These are phyloP conservation scores for Atkinsonella hypoxylon DNA, from an alignment of 2,329 filamentous ascomycete species.

Conservation along the genomic window DNA sequence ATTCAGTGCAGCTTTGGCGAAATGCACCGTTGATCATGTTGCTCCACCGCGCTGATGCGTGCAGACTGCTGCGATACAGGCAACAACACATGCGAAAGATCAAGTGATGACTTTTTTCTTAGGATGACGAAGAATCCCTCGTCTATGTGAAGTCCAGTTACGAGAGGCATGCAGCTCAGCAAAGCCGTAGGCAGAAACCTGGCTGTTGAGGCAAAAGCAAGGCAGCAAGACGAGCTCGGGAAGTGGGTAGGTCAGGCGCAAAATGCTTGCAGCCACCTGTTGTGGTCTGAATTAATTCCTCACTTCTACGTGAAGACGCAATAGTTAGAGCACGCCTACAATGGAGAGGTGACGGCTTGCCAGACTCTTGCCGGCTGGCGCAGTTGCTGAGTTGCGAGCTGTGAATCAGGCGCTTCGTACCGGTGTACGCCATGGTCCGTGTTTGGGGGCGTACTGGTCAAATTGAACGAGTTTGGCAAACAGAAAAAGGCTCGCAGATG, in stretches of 20 bases:
- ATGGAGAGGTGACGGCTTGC: neutral
- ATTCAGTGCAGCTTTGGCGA: neutral
- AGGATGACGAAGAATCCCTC: neutral
- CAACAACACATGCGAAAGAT: neutral
- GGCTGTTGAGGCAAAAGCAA: neutral
- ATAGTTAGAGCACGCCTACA: neutral
- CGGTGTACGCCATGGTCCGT: slow-evolving; percentile 4
- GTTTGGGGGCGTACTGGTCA: slow-evolving; percentile 2
- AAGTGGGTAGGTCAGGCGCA: neutral
- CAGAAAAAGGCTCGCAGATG: neutral
- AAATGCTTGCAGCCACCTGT: neutral
- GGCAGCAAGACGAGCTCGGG: neutral
- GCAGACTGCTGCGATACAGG: neutral
- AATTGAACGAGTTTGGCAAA: slow-evolving; percentile 2
- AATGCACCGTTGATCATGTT: neutral
- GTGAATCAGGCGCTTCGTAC: slow-evolving; percentile 5
- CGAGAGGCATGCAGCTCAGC: neutral
- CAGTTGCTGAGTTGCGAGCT: neutral
- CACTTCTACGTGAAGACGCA: neutral
- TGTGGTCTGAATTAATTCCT: neutral
- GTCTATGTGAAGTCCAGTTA: neutral
- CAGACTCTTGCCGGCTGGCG: slow-evolving; percentile 3
- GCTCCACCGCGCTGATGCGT: neutral
- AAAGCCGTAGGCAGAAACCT: neutral
- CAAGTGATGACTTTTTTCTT: neutral